Base-by-base conservation (phyloP, 1,284 basidiomycete genomes). In the Chondrostereum purpureum region DNA sequence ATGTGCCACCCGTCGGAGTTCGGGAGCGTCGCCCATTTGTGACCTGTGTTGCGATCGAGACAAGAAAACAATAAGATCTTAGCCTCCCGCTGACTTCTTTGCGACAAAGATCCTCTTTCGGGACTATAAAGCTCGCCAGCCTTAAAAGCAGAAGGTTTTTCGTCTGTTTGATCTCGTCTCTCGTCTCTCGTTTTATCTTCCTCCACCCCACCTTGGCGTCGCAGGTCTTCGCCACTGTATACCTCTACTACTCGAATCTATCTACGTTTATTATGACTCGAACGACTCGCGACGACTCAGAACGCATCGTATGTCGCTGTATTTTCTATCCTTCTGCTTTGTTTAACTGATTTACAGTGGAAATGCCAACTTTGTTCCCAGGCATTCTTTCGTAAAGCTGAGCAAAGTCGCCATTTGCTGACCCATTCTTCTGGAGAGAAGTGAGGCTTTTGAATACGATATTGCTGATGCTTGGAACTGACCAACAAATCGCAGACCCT, bases 341-440 rank as follows among this genome's bases (percentile, higher is more conserved):
- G 27, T 8, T 31, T 31, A 31, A 31, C n/a, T 31, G 8, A 8
- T 31, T 31, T n/a, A 31, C 27, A 31, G 27, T 31, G n/a, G 8
- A 31, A 43, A 39, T 75, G 75, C 55, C 20, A 54, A 20, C 50
- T 50, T 44, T 80, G 78, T 59, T 18, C 31, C 1, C 76, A 70
- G 52, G 41, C 52, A 19, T 80, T 82, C 50, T 50, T 57, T 8
- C 70, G 77, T 37, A 73, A 71, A 55, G 73, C 69, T 18, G 80
- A 82, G 53, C 65, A 77, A 31, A 69, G 58, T 36, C 73, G 79
- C 45, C 79, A 82, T 50, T 47, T 63, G 42, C 50, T 56, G 14
- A 50, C 72, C 19, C 79, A 81, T 48, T 59, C 56, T 17, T 23
- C 14, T 40, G 21, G 19, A 19, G 21, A 16, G 19, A 43, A 46